These are phyloP conservation scores for Sextonia rubra DNA, from an alignment of 164 flowering plant genomes.

Conservation along the genomic window DNA sequence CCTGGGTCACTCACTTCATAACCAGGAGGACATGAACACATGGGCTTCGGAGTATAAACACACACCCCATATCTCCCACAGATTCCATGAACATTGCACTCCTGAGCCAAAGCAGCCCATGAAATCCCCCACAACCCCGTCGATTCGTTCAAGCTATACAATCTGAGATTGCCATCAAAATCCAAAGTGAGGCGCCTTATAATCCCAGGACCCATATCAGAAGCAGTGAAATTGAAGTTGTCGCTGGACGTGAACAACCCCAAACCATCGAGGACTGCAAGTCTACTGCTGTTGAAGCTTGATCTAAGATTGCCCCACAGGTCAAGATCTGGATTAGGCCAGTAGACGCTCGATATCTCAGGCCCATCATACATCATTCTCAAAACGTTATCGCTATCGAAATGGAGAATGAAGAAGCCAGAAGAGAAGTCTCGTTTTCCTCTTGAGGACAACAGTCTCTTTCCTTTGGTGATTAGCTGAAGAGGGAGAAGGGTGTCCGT, in stretches of 20 bases:
- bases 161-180: constrained; percentile 23
- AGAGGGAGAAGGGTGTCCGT: constrained; percentile 19
- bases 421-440: constrained; percentile 6
- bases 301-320: constrained; percentile 8
- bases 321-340: constrained; percentile 18
- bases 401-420: constrained; percentile 12
- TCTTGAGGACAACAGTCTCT: constrained; percentile 7
- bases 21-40: constrained; percentile 17
- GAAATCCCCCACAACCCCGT: constrained; percentile 15
- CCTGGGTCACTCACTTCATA: constrained; percentile 14
- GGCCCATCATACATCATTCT: constrained; percentile 23
- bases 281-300: constrained; percentile 18
- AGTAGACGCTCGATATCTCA: constrained; percentile 18
- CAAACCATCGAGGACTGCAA: constrained; percentile 15
- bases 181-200: constrained; percentile 21
- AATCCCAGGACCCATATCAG: constrained; percentile 15
- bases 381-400: constrained; percentile 14
- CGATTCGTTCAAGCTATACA: constrained; percentile 18
- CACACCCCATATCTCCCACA: constrained; percentile 25
- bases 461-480: constrained; percentile 15
- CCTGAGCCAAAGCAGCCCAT: constrained; percentile 12
- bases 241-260: constrained; percentile 19
- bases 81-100: constrained; percentile 18
- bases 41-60: constrained; percentile 13
- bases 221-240: constrained; percentile 8